Conservation (phyloP, 225 moss, liverwort and hornwort genomes). For the Lunularia cruciata region DNA sequence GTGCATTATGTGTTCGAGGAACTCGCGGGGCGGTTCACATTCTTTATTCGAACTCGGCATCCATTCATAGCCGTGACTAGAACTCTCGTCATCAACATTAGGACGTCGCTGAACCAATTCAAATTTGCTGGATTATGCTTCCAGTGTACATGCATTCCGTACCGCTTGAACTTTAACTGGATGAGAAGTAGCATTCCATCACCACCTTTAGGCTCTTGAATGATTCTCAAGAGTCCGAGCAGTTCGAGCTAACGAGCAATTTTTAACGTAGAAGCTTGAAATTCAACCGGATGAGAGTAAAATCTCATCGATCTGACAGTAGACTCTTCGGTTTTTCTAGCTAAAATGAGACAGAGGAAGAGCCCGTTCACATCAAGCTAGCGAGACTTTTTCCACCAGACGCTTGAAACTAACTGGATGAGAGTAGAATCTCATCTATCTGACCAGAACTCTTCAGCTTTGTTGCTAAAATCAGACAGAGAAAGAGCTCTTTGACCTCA, state of each 20-base stretch:
- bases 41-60: background rate
- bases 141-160: background rate
- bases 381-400: background rate
- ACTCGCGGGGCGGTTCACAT: constrained; percentile 10
- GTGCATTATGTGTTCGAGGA: background rate
- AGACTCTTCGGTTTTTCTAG: background rate
- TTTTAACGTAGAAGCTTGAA: background rate
- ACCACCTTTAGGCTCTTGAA: constrained; percentile 16
- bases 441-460: background rate
- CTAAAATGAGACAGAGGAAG: background rate
- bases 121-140: constrained; percentile 3
- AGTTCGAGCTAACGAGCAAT: constrained; percentile 4
- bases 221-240: constrained; percentile 14
- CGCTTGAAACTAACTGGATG: constrained; percentile 12
- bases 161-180: constrained; percentile 2
- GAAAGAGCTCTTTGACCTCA: constrained; percentile 8
- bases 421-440: constrained; percentile 19
- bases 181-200: constrained; percentile 18
- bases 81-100: constrained; percentile 11
- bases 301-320: constrained; percentile 5
- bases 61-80: background rate
- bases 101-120: constrained; percentile 1
- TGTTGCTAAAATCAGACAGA: background rate
- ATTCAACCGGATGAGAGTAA: constrained; percentile 20
- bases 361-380: constrained; percentile 21